phyloP scores from a whole-genome alignment of 768 basidiomycete genomes.

The Lactifluus piperatus region DNA sequence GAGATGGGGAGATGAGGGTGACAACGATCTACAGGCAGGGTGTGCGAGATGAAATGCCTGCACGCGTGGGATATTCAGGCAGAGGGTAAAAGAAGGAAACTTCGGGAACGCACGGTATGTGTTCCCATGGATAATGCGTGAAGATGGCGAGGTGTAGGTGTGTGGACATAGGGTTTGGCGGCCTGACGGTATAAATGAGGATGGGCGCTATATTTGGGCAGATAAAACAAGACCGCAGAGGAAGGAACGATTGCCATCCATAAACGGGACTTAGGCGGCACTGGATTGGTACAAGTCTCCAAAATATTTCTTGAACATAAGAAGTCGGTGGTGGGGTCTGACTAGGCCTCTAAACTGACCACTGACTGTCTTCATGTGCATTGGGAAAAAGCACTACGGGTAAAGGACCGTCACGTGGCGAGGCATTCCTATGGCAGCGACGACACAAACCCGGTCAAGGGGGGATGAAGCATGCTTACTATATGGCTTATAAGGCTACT shows the following conservation, averaged over 20 bases:
- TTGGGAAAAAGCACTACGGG: too few species aligned
- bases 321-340: not conserved
- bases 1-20: not conserved
- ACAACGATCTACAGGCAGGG: not conserved
- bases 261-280: not conserved
- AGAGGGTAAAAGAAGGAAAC: not conserved
- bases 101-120: slow-evolving; percentile 1
- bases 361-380: too few species aligned
- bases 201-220: not conserved
- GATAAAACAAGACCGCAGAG: too few species aligned
- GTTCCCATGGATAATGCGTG: slow-evolving; percentile 1
- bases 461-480: too few species aligned
- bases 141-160: not conserved
- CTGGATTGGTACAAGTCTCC: not conserved
- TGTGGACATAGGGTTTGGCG: not conserved
- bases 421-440: not conserved
- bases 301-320: not conserved
- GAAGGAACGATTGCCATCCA: not conserved
- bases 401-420: not conserved
- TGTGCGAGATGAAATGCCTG: slow-evolving; percentile 2
- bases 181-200: not conserved
- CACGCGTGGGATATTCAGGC: not conserved
- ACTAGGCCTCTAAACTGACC: too few species aligned
- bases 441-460: not conserved
- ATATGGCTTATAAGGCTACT: too few species aligned